Evolutionary conservation across 345 rosid genomes (phyloP).

Genomic region (Triadica sebifera): DNA sequence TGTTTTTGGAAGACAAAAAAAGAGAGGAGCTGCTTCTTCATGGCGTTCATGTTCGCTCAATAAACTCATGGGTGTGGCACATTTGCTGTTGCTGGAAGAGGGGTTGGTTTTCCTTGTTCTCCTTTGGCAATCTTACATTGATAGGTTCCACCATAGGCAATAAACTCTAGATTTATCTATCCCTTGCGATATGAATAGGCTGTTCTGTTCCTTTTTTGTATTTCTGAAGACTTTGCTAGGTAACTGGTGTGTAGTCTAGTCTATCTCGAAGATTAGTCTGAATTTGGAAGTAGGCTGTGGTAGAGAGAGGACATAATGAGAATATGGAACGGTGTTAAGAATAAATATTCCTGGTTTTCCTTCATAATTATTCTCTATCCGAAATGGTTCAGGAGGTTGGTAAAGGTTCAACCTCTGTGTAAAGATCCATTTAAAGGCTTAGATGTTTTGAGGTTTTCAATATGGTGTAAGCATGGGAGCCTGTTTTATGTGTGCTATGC

Average conservation of each 20-base stretch:
- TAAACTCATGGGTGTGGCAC: neutral
- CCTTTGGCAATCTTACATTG: neutral
- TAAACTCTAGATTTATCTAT: neutral
- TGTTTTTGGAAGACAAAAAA: neutral
- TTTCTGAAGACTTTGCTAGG: neutral
- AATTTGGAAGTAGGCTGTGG: neutral
- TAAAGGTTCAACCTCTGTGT: neutral
- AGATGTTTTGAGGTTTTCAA: neutral
- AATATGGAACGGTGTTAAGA: neutral
- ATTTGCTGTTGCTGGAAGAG: neutral
- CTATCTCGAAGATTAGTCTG: neutral
- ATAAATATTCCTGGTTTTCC: too few relatives aligned
- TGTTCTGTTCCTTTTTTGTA: constrained; percentile 5
- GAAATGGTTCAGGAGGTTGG: neutral
- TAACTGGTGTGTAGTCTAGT: neutral
- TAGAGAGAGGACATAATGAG: neutral
- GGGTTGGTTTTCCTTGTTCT: neutral
- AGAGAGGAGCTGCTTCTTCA: neutral
- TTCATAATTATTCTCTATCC: neutral
- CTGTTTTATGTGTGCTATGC: neutral
- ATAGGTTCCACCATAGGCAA: neutral
- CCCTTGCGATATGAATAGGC: neutral
- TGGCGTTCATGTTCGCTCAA: neutral
- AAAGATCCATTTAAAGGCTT: neutral
- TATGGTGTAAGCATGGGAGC: too few relatives aligned